Conservation (phyloP, 352 stramenopile genomes). For the Globisporangium carolinianum region DNA sequence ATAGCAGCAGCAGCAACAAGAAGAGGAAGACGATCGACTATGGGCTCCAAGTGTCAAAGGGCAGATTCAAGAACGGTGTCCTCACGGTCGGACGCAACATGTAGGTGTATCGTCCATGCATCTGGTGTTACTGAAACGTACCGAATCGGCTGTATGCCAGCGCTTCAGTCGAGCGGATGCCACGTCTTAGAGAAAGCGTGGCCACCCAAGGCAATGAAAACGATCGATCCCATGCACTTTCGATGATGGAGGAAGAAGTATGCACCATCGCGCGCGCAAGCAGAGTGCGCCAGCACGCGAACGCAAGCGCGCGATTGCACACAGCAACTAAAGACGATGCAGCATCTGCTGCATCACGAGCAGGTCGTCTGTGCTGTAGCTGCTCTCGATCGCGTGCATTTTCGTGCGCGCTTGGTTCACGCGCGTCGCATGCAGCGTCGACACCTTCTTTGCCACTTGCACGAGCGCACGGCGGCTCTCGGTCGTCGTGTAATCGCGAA, state of each 20-base stretch:
- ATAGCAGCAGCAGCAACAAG: constrained; percentile 25
- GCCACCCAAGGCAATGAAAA: too few species aligned
- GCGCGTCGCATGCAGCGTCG: constrained; percentile 5
- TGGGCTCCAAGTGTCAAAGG: constrained; percentile 69
- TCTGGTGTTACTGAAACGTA: too few species aligned
- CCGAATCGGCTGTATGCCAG: too few species aligned
- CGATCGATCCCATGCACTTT: too few species aligned
- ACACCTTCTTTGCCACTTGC: constrained; percentile 17
- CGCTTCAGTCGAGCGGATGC: too few species aligned
- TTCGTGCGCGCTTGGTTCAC: constrained; percentile 17
- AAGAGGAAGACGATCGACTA: constrained; percentile 72
- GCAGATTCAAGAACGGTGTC: constrained; percentile 67
- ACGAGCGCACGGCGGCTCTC: constrained; percentile 13
- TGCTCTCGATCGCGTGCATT: constrained; percentile 20
- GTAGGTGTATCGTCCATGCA: constrained; percentile 1
- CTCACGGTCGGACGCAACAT: constrained; percentile 44
- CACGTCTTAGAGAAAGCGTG: too few species aligned
- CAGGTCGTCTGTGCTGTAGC: constrained; percentile 29
- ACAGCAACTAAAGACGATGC: constrained; percentile 4
- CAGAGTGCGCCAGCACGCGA: constrained; percentile 1
- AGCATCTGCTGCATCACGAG: constrained; percentile 30
- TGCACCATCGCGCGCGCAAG: too few species aligned
- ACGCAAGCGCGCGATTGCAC: too few species aligned
- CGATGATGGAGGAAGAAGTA: too few species aligned
- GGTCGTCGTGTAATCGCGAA: background rate